Percentiles rank a stretch among this genome's conserved stretches.
These are phyloP conservation scores for Exobasidium cylindrosporum DNA, from an alignment of 1,284 basidiomycete genomes.

Conservation along the genomic window DNA sequence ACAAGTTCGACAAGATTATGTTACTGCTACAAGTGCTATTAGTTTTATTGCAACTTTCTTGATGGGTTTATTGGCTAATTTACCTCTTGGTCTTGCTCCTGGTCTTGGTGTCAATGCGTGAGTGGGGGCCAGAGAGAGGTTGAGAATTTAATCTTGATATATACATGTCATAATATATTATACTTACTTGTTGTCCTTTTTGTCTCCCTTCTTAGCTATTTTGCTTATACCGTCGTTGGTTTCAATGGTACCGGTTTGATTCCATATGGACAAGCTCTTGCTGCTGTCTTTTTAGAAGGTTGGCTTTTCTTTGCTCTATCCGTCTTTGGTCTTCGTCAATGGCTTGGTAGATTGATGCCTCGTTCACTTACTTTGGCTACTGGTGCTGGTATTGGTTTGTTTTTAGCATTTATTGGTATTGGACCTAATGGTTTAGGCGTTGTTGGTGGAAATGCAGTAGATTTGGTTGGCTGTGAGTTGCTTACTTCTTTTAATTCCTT, in stretches of 20 bases:
- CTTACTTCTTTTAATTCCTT: too few species aligned
- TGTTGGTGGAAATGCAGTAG: conserved; percentile 70
- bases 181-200: too few species aligned
- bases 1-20: conserved; percentile 61
- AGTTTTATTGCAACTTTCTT: conserved; percentile 71
- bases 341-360: conserved; percentile 82
- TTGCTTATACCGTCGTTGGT: conserved; percentile 82
- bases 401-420: conserved; percentile 60
- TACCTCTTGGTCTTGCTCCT: conserved; percentile 69
- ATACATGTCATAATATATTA: too few species aligned
- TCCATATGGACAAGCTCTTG: conserved; percentile 75
- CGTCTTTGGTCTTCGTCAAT: conserved; percentile 79
- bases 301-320: conserved; percentile 82
- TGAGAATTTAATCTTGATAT: too few species aligned
- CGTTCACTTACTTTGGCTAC: conserved; percentile 79
- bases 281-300: conserved; percentile 70
- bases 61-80: conserved; percentile 79
- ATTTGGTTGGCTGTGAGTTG: conserved; percentile 72
- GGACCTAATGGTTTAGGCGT: conserved; percentile 71
- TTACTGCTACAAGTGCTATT: conserved; percentile 68
- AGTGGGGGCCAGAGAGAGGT: background rate
- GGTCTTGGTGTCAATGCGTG: conserved; percentile 65
- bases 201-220: conserved; percentile 61
- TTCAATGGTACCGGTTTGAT: conserved; percentile 74
- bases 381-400: conserved; percentile 81